Conservation (phyloP, 2,329 filamentous ascomycete genomes). For the Aspergillus glaucus region DNA sequence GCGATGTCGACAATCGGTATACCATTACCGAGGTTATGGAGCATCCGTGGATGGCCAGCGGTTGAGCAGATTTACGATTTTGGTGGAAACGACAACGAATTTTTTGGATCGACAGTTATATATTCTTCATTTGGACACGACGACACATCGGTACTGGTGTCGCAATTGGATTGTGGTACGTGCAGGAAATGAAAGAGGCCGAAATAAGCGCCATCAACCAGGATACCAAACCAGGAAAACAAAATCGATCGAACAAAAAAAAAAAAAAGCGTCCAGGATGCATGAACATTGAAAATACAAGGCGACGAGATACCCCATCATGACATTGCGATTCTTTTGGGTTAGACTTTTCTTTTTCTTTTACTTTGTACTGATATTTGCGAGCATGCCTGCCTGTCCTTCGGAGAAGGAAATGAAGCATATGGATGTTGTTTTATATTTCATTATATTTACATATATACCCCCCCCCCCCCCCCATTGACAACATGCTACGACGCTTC, state of each 20-base stretch:
- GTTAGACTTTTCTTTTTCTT: not conserved
- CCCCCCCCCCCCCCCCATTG: no score
- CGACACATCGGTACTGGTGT: not conserved
- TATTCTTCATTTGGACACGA: no score
- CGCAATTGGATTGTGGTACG: not conserved
- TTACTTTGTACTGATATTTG: no score
- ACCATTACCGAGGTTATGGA: slow-evolving; percentile 83
- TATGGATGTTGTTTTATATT: no score
- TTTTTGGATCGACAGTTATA: no score
- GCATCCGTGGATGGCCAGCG: slow-evolving; percentile 65
- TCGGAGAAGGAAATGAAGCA: no score
- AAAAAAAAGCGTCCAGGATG: not conserved
- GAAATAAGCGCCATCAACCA: not conserved
- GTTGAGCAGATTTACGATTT: slow-evolving; percentile 2
- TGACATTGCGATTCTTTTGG: not conserved
- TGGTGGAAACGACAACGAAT: no score
- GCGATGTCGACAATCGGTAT: slow-evolving; percentile 74
- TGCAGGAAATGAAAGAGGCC: not conserved
- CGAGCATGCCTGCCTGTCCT: no score
- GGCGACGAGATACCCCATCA: not conserved
- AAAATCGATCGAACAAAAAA: not conserved
- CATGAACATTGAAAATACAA: not conserved
- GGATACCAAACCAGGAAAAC: not conserved
- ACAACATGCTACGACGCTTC: no score
- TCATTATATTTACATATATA: no score